Base-by-base conservation (phyloP, 1,139 yeast species). In the Nematodospora anomalae region DNA sequence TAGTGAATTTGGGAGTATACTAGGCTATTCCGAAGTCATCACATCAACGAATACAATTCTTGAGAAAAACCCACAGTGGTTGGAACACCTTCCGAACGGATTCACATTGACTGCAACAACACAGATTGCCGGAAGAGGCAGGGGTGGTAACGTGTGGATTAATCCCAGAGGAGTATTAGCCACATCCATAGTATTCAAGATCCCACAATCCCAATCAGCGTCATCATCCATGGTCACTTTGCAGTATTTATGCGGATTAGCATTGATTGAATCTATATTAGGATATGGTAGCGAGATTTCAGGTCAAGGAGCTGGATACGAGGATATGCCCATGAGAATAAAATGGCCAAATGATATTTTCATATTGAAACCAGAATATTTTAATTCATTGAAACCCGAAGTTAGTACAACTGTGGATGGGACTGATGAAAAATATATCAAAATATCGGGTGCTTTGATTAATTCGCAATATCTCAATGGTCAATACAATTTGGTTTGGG, bases 311-410 rank as follows among this genome's bases (percentile, higher is more conserved):
- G 68, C 70, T 0, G 89, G 87, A 0, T 85, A 80, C 55, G 80
- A 78, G 26, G 82, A 80, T 37, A 61, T 92, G 50, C 97, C 96
- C 0, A 70, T 90, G 8, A 74, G 79, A 39, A 74, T 94, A 44
- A 94, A 94, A 56, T 94, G 99, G 99, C 99, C 99, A 4, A 94
- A 94, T 56, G 99, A 94, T 59, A 67, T 92, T 11, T 94, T 87
- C 55, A 79, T 83, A 5, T 59, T 80, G 49, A 80, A 77, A 43
- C 94, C 95, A 0, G 80, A 79, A 36, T 76, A 65, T 43, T 67
- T 63, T 50, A 49, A 49, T 35, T 40, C 38, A 10, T 32, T 67
- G 8, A 70, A 57, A 32, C 52, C 60, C 31, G 51, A 53, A 30
- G 60, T 53, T 52, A 49, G 58, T 32, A 44, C 65, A 23, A 61